Base-by-base conservation (phyloP, 1,284 basidiomycete genomes). In the Leccinum pseudoinsigne region DNA sequence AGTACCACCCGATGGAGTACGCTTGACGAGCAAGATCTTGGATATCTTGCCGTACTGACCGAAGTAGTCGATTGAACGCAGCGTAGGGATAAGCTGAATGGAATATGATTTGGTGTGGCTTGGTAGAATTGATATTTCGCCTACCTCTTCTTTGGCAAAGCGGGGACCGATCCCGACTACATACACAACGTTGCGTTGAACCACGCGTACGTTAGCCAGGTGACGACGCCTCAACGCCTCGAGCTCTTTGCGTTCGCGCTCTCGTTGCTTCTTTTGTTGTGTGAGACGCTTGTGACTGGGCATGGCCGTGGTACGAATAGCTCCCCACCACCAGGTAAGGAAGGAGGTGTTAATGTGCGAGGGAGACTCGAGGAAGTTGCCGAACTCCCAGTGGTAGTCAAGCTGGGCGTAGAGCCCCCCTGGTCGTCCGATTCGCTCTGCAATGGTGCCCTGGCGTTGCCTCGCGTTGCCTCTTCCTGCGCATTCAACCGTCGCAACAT, bases 21-120 rank as follows among this genome's bases (percentile, higher is more conserved):
- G 90, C 77, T 98, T 97, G 62, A 94, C 91, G 56, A 99, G 87
- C 60, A 98, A 84, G 64, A 99, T 94, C 80, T 98, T 98, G 56
- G 92, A 89, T 69, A 99, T 98, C 80, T 97, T 97, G 68, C 97
- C 97, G 77, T 98, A 99, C 76, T 98, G 95, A 6, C 97, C 97
- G 77, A 99, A 99, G 78, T 97, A 98, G 69, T 99, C 97, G 72
- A 91, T 92, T 12, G 95, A 96, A 59, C 96, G 93, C 53, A 99
- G 81, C 11, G 95, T 95, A 2, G 95, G 91, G 67, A 98, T 94
- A 56, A 97, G 88, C 94, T 98, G 42, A 45, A 68, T 63, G 54
- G 60, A 67, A 57, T 66, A 66, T 63, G 67, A 61, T 60, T 53
- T 68, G 63, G 64, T 59, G 56, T 55, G 57, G 59, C 42, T 23